Evolutionary conservation across 805 yeast genomes (phyloP), one percentile per base, ranked within the genome.

Genomic region (Wickerhamiella occidentalis): DNA sequence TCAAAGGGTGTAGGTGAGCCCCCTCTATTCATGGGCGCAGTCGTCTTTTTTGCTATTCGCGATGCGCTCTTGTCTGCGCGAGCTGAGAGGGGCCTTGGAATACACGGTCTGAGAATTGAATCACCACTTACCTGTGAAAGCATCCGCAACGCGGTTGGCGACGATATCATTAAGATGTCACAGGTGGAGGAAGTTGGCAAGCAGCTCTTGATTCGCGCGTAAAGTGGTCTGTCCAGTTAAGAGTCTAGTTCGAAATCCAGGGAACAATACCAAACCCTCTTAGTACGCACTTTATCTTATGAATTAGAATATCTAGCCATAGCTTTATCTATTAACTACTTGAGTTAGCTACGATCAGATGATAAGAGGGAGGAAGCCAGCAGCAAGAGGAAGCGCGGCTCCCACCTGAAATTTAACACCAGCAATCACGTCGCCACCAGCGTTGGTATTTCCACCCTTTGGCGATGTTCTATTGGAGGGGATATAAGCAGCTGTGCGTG

Each of bases 1-100:
- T 68, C 73, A 28, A 71, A 71, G 55, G 76, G 76, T 28, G 68
- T 72, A 45, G 76, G 76, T 22, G 76, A 72, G 58, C 76, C 76
- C 6, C 76, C 76, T n/a, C 58, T 72, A 49, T 70, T 72, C 53
- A 55, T 72, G 28, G 76, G 76, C 1, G 58, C 63, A n/a, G 52
- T 61, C 26, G 72, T 68, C 3, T 64, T 68, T 53, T 72, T 69
- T 59, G 76, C 76, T 3, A 54, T 72, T 25, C 61, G 76, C 26
- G 66, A 72, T 54, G 76, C 76, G 0, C 56, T 72, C 37, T 61
- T 58, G 18, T 54, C 56, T 36, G 70, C 73, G 2, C 61, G 73
- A 30, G 52, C 53, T 36, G 59, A 60, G 17, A 59, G 67, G 40
- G 71, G 69, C 5, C 52, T 47, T 21, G 49, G 36, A 2, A 49